Conservation (phyloP, 1,284 basidiomycete genomes). For the Tilletia setariae region DNA sequence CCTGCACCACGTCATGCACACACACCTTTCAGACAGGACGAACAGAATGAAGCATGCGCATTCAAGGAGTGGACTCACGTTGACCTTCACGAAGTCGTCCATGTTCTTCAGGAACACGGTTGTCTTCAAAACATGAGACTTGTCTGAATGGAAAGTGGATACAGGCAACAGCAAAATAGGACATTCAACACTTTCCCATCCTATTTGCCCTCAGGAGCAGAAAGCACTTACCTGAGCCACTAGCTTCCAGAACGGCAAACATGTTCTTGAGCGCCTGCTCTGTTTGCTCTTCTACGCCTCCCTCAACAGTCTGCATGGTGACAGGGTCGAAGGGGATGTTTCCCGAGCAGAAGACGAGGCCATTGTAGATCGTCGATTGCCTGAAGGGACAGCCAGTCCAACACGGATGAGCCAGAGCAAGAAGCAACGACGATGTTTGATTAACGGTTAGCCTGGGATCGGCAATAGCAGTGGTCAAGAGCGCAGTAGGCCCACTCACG, state of each 20-base stretch:
- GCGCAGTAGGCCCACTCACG: slow-evolving; percentile 1
- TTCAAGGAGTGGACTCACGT: slow-evolving; percentile 60
- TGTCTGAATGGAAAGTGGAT: not conserved
- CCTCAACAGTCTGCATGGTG: slow-evolving; percentile 70
- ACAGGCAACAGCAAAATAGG: not conserved
- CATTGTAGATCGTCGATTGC: slow-evolving; percentile 74
- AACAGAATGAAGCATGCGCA: not conserved
- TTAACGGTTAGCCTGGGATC: too few relatives aligned
- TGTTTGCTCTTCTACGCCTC: slow-evolving; percentile 77
- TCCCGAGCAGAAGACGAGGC: slow-evolving; percentile 83
- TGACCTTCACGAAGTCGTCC: slow-evolving; percentile 83
- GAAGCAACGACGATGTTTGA: too few relatives aligned
- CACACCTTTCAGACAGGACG: not conserved
- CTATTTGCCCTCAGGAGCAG: not conserved
- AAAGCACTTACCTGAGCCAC: slow-evolving; percentile 57
- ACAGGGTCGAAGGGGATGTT: slow-evolving; percentile 79
- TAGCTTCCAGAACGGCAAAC: slow-evolving; percentile 75
- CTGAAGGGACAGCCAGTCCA: not conserved
- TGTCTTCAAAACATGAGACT: slow-evolving; percentile 36
- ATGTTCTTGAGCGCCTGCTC: slow-evolving; percentile 82
- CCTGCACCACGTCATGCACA: too few relatives aligned
- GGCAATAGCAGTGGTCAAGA: too few relatives aligned
- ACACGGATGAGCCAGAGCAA: too few relatives aligned
- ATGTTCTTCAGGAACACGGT: slow-evolving; percentile 86
- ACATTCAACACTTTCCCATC: slow-evolving; percentile 31